Percentiles rank a stretch among this genome's conserved stretches.
Conservation (phyloP, 371 early-diverging fungal genomes). For the Mortierella sp. region DNA sequence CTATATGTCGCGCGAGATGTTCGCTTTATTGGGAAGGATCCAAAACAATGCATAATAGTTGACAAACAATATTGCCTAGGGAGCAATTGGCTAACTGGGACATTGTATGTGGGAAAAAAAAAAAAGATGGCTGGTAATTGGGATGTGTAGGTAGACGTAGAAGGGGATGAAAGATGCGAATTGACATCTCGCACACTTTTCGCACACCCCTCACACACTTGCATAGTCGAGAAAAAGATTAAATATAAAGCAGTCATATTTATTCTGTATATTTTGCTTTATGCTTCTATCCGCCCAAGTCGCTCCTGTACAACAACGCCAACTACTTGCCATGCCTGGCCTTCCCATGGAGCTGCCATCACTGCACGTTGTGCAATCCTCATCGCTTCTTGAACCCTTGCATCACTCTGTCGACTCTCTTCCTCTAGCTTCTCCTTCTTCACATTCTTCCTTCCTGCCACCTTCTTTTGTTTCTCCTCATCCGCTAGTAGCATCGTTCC, state of each 20-base stretch:
- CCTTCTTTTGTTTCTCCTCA: constrained; percentile 38
- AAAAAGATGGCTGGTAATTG: no score
- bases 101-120: no score
- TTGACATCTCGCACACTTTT: no score
- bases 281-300: neutral
- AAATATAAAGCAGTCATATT: neutral
- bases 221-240: no score
- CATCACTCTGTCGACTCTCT: constrained; percentile 28
- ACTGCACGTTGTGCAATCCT: constrained; percentile 65
- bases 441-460: constrained; percentile 45
- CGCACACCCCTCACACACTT: no score
- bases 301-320: constrained; percentile 23
- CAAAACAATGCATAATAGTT: no score
- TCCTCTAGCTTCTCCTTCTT: constrained; percentile 56
- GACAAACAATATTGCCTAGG: no score
- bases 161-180: no score
- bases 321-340: constrained; percentile 60
- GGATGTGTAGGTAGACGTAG: no score
- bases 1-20: neutral
- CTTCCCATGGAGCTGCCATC: constrained; percentile 67
- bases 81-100: no score
- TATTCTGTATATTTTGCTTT: no score
- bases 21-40: no score
- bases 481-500: constrained; percentile 43
- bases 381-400: constrained; percentile 22